A percentile compares a stretch with the other conserved stretches of the same genome.
phyloP scores from a whole-genome alignment of 2,329 filamentous ascomycete genomes.

The Fusarium longipes region DNA sequence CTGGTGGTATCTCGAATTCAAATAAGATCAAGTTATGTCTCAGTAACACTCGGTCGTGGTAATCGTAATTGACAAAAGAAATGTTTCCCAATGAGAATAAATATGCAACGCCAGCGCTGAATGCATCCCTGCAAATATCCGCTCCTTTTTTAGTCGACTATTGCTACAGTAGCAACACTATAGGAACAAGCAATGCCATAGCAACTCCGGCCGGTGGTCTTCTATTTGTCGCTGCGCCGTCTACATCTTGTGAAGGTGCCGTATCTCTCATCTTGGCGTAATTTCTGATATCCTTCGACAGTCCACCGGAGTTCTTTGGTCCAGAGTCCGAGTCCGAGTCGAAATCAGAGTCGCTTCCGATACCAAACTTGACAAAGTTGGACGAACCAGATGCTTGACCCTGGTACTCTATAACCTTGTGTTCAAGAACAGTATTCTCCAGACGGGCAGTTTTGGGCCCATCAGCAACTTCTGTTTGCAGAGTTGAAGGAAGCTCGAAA shows the following conservation, averaged over 20 bases:
- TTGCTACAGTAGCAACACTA: constrained; percentile 29
- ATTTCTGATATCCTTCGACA: constrained; percentile 7
- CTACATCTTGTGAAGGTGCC: constrained; percentile 18
- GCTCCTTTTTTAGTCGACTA: background rate
- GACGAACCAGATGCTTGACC: constrained; percentile 1
- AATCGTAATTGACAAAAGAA: constrained; percentile 26
- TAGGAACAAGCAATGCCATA: constrained; percentile 27
- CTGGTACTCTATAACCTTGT: constrained; percentile 23
- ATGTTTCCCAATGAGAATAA: background rate
- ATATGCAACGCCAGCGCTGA: constrained; percentile 29
- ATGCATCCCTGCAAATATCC: constrained; percentile 12
- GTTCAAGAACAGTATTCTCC: constrained; percentile 31
- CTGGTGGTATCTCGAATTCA: constrained; percentile 7
- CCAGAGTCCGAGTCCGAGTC: background rate
- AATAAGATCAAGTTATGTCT: background rate
- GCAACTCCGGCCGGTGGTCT: constrained; percentile 9
- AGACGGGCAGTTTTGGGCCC: constrained; percentile 18
- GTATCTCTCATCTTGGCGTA: constrained; percentile 22
- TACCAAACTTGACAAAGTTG: constrained; percentile 16
- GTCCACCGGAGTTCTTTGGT: background rate
- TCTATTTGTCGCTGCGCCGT: constrained; percentile 12
- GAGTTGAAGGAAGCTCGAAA: constrained; percentile 26
- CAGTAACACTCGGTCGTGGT: constrained; percentile 4
- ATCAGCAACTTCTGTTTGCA: constrained; percentile 24
- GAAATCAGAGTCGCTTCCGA: constrained; percentile 5